Conservation (phyloP, 345 rosid species). For the Pistacia vera region DNA sequence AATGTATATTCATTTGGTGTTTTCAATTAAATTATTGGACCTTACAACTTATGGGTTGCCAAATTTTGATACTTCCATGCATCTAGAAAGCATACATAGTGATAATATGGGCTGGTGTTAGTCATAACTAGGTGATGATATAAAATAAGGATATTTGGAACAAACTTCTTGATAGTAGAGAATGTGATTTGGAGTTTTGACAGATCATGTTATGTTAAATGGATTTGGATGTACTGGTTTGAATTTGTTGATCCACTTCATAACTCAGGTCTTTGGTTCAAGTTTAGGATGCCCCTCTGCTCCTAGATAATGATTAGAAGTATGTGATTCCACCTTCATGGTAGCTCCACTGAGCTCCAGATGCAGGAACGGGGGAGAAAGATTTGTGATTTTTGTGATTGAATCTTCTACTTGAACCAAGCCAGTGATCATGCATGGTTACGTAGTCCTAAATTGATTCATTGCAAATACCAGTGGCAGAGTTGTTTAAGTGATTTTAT, state of each 20-base stretch:
- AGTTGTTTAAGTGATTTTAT: neutral
- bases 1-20: neutral
- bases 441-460: neutral
- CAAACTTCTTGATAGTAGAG: neutral
- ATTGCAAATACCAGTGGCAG: neutral
- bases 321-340: neutral
- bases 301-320: too few relatives aligned
- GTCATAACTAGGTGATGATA: neutral
- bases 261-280: neutral
- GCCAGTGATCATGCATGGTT: neutral
- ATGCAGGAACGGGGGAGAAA: too few relatives aligned
- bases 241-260: neutral
- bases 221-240: neutral
- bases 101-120: neutral
- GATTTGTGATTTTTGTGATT: neutral
- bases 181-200: neutral
- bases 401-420: neutral
- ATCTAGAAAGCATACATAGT: neutral
- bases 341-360: neutral
- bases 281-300: neutral
- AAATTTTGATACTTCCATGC: neutral
- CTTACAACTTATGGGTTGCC: neutral
- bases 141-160: neutral
- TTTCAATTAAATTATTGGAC: neutral
- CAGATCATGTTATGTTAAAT: neutral